phyloP scores from a whole-genome alignment of 257 asterid genomes.

The Salvia splendens region DNA sequence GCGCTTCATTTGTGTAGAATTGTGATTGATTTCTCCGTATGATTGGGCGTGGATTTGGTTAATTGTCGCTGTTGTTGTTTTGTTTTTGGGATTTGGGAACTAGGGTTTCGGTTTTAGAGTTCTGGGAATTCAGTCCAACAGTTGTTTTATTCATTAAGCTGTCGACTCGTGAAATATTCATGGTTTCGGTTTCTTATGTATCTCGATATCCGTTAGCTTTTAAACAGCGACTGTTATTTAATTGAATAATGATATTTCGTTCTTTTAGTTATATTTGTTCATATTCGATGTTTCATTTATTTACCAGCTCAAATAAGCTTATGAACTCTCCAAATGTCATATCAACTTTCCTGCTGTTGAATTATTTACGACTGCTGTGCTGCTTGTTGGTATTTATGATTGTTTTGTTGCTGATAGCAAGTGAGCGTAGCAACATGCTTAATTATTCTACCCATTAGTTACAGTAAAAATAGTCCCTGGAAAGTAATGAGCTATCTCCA shows the following conservation, averaged over 20 bases:
- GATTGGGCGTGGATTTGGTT: slow-evolving; percentile 23
- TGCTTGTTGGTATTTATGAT: slow-evolving; percentile 20
- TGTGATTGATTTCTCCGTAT: slow-evolving; percentile 17
- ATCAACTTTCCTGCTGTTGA: not conserved
- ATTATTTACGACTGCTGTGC: not conserved
- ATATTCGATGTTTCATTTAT: not conserved
- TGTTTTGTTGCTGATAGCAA: slow-evolving; percentile 12
- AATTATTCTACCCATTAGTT: slow-evolving; percentile 23
- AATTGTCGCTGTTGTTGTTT: slow-evolving; percentile 20
- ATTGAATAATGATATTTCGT: not conserved
- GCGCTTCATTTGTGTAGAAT: slow-evolving; percentile 1
- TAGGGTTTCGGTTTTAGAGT: slow-evolving; percentile 40
- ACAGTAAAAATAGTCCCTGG: slow-evolving; percentile 40
- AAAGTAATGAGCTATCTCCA: slow-evolving; percentile 47
- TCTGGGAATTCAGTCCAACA: not conserved
- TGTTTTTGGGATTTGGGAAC: slow-evolving; percentile 1
- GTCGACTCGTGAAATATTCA: not conserved
- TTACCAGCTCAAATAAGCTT: not conserved
- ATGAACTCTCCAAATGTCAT: not conserved
- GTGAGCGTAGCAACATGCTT: slow-evolving; percentile 17
- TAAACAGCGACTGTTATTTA: slow-evolving; percentile 3
- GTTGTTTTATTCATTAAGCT: not conserved
- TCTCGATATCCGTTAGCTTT: not conserved
- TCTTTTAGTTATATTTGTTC: not conserved
- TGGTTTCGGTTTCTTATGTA: slow-evolving; percentile 18